These are phyloP conservation scores for Geotrichum restrictum DNA, from an alignment of 1,139 yeast species.

Conservation along the genomic window DNA sequence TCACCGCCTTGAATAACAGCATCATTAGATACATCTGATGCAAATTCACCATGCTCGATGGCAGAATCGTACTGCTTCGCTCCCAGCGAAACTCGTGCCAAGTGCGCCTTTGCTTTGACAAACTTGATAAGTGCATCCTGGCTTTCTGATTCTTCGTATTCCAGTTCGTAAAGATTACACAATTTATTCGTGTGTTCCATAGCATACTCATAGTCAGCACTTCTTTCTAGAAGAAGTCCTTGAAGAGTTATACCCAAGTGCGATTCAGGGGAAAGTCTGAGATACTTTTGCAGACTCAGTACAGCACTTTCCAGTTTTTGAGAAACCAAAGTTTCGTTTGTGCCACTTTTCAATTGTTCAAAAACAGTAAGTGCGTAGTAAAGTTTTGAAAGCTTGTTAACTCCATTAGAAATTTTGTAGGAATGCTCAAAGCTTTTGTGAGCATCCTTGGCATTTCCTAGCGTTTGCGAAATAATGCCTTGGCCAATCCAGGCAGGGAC, in stretches of 20 bases:
- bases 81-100: conserved; percentile 69
- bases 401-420: conserved; percentile 68
- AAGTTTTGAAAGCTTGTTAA: conserved; percentile 59
- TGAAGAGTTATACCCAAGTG: conserved; percentile 55
- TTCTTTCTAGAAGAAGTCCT: conserved; percentile 55
- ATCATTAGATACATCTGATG: conserved; percentile 49
- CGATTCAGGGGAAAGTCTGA: conserved; percentile 64
- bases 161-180: conserved; percentile 50
- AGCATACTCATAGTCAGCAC: conserved; percentile 57
- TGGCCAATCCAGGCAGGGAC: conserved; percentile 84
- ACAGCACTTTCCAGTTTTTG: conserved; percentile 46
- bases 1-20: conserved; percentile 38
- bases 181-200: conserved; percentile 47
- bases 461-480: conserved; percentile 61
- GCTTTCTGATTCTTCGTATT: conserved; percentile 55
- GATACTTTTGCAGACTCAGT: conserved; percentile 67
- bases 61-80: conserved; percentile 52
- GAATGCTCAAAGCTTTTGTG: conserved; percentile 69
- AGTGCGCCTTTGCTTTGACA: conserved; percentile 60
- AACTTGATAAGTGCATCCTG: conserved; percentile 50
- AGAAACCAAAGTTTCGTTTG: conserved; percentile 9
- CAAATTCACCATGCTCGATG: conserved; percentile 56
- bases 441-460: conserved; percentile 55
- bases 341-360: conserved; percentile 25
- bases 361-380: conserved; percentile 64